Evolutionary conservation across 305 asterid genomes (phyloP), one percentile per base, ranked within the genome.

Genomic region (Coffea humblotiana): DNA sequence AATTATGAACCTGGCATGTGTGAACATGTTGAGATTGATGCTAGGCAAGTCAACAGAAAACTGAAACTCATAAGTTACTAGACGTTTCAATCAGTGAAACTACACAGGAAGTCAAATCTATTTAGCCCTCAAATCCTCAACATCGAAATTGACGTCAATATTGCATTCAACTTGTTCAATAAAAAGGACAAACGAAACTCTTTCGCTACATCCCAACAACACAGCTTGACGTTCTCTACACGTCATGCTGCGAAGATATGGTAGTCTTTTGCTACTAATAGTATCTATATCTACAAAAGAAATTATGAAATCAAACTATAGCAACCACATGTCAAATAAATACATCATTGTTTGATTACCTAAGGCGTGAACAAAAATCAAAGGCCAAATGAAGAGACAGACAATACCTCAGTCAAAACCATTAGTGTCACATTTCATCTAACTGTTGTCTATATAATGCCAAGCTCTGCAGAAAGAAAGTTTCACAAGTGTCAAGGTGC

Each of bases 361-460:
- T 18, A 27, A 32, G 23, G 23, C 16, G 23, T 4, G 40, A 73
- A 14, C 64, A 3, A 10, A 40, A 15, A 25, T 32, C 48, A 73
- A 45, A 49, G 74, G 32, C 4, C 25, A 14, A 66, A 49, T n/a
- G 37, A 64, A 66, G 61, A 65, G 61, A 23, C 18, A 32, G 61
- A 49, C 3, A 12, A 1, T 74, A 76, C 84, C 78, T 60, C 69
- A 4, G 37, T 48, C 77, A 51, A 47, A 35, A 18, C 16, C 25
- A 37, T 35, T 71, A 71, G 49, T 19, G 5, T 10, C 58, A n/a
- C 40, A 48, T 47, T 86, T 87, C 88, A 45, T 87, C 95, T 75
- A 88, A 77, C 48, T 82, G 80, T 83, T 86, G 86, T 83, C 89
- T 85, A 61, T 90, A 88, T 51, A 64, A 70, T 66, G 94, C 94